phyloP scores from a whole-genome alignment of 768 basidiomycete genomes.

The Punctularia strigosozonata region DNA sequence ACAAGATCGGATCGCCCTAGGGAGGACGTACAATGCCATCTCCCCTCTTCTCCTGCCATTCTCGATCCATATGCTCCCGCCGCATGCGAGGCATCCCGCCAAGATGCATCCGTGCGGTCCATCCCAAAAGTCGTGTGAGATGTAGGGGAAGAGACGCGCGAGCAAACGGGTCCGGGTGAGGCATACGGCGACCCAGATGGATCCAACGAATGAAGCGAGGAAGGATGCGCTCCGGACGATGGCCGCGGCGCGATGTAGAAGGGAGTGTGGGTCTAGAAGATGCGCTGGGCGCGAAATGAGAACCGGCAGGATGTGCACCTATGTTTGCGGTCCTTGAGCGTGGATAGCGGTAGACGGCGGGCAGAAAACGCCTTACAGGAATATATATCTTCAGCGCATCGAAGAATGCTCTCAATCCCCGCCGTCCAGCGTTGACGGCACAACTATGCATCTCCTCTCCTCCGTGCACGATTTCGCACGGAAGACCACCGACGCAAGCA shows the following conservation, averaged over 20 bases:
- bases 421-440: constrained; percentile 39
- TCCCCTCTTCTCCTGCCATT: constrained; percentile 61
- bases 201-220: constrained; percentile 58
- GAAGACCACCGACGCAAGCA: constrained; percentile 51
- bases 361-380: constrained; percentile 37
- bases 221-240: constrained; percentile 59
- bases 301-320: constrained; percentile 65
- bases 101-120: constrained; percentile 61
- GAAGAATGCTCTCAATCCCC: constrained; percentile 45
- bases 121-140: constrained; percentile 75
- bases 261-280: constrained; percentile 31
- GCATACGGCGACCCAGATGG: constrained; percentile 64
- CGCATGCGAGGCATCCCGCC: constrained; percentile 57
- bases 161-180: constrained; percentile 46
- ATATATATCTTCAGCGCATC: constrained; percentile 58
- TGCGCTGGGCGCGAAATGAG: constrained; percentile 45
- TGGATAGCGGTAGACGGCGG: not conserved
- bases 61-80: constrained; percentile 71
- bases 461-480: constrained; percentile 67
- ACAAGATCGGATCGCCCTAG: constrained; percentile 52
- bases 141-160: constrained; percentile 48
- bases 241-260: constrained; percentile 31
- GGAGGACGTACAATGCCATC: constrained; percentile 71
- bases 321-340: constrained; percentile 3
- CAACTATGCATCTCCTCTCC: constrained; percentile 46